These are phyloP conservation scores for Nakataea oryzae DNA, from an alignment of 2,329 filamentous ascomycete species.

Conservation along the genomic window DNA sequence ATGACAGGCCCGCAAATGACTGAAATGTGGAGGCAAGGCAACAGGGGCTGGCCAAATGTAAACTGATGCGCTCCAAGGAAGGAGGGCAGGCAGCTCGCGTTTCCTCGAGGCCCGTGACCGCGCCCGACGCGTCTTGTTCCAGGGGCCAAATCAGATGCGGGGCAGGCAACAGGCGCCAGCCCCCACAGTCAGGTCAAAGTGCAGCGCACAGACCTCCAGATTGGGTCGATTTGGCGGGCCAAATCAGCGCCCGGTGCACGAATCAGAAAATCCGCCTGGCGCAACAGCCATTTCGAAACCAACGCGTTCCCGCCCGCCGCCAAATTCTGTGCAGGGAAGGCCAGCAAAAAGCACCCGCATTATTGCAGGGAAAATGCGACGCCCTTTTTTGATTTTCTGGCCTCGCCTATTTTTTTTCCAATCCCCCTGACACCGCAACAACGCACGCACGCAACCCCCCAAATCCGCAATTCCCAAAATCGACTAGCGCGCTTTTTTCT, in stretches of 20 bases:
- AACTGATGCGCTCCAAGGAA: not conserved
- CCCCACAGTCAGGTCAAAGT: too few species aligned
- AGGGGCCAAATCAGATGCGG: not conserved
- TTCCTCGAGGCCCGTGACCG: not conserved
- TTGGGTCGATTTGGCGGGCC: too few species aligned
- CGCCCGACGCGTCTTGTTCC: not conserved
- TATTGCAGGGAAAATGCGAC: not conserved
- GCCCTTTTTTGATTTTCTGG: not conserved
- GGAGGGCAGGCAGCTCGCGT: not conserved
- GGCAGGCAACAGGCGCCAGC: not conserved
- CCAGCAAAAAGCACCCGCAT: constrained; percentile 7
- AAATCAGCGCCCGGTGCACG: not conserved
- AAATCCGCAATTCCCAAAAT: constrained; percentile 6
- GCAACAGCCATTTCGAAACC: not conserved
- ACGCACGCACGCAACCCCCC: not conserved
- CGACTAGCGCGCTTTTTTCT: constrained; percentile 8
- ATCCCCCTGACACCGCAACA: not conserved
- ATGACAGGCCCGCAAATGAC: too few species aligned
- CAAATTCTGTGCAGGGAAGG: not conserved
- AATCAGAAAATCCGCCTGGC: not conserved
- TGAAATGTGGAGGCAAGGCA: too few species aligned
- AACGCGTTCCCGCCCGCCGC: not conserved
- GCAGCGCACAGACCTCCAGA: not conserved
- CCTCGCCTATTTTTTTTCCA: not conserved
- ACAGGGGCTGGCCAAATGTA: not conserved